These are phyloP conservation scores for Amanita pallidorosea DNA, from an alignment of 768 basidiomycete species.

Conservation along the genomic window DNA sequence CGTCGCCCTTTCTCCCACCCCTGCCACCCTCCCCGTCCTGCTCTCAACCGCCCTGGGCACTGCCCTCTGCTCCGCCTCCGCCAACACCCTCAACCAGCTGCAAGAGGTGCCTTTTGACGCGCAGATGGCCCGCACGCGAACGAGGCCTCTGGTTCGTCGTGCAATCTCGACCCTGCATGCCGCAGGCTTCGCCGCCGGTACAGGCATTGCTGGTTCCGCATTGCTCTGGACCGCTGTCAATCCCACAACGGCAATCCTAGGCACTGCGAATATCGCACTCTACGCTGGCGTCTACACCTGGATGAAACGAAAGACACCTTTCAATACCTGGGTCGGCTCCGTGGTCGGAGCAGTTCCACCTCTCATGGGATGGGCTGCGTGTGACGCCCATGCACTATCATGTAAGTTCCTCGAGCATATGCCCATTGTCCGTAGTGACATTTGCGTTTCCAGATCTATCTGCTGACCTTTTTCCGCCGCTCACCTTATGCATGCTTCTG, in stretches of 20 bases:
- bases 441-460: slow-evolving; percentile 37
- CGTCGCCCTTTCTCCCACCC: slow-evolving; percentile 86
- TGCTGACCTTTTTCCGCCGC: slow-evolving; percentile 74
- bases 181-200: slow-evolving; percentile 60
- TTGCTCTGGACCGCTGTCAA: slow-evolving; percentile 79
- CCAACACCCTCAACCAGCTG: slow-evolving; percentile 91
- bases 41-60: slow-evolving; percentile 86
- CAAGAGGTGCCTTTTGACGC: slow-evolving; percentile 95
- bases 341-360: slow-evolving; percentile 91
- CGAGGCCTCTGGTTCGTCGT: slow-evolving; percentile 74
- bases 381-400: slow-evolving; percentile 44
- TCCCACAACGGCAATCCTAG: slow-evolving; percentile 76
- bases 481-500: slow-evolving; percentile 73
- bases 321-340: slow-evolving; percentile 92
- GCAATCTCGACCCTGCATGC: slow-evolving; percentile 85
- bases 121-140: slow-evolving; percentile 88
- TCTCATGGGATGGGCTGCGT: slow-evolving; percentile 97
- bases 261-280: slow-evolving; percentile 73
- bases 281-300: slow-evolving; percentile 92
- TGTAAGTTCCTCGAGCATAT: slow-evolving; percentile 49
- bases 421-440: slow-evolving; percentile 47
- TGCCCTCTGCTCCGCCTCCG: slow-evolving; percentile 82
- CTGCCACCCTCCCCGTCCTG: slow-evolving; percentile 73
- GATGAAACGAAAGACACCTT: slow-evolving; percentile 72
- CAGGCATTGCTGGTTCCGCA: slow-evolving; percentile 70